phyloP scores from a whole-genome alignment of 257 asterid species.

The Galeopsis tetrahit region DNA sequence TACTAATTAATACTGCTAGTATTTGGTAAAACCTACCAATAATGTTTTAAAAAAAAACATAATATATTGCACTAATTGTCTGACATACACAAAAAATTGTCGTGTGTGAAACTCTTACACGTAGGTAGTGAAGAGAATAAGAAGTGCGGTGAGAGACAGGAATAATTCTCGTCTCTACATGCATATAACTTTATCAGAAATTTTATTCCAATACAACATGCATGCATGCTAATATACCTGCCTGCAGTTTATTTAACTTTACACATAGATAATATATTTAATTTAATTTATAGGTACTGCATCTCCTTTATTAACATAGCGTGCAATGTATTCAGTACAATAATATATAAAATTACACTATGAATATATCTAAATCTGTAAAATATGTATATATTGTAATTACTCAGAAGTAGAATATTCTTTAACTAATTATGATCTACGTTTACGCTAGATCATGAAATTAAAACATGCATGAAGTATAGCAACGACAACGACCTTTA shows the following conservation, averaged over 20 bases:
- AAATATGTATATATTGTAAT: slow-evolving; percentile 5
- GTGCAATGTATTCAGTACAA: neutral
- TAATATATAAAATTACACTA: slow-evolving; percentile 12
- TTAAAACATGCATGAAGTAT: slow-evolving; percentile 25
- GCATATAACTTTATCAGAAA: too few relatives aligned
- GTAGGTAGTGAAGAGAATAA: too few relatives aligned
- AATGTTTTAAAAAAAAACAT: too few relatives aligned
- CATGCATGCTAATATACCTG: neutral
- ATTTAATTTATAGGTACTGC: neutral
- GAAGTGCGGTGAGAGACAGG: too few relatives aligned
- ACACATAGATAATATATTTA: neutral
- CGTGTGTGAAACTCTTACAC: too few relatives aligned
- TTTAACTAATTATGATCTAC: neutral
- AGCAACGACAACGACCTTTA: slow-evolving; percentile 30
- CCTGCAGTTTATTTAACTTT: neutral
- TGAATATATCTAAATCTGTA: slow-evolving; percentile 25
- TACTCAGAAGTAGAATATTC: slow-evolving; percentile 3
- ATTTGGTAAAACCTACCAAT: too few relatives aligned
- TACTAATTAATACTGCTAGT: too few relatives aligned
- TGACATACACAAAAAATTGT: too few relatives aligned
- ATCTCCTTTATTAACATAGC: slow-evolving; percentile 12
- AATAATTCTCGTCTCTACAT: too few relatives aligned
- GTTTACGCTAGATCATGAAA: slow-evolving; percentile 23
- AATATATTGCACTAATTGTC: too few relatives aligned
- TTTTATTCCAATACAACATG: too few relatives aligned